These are phyloP conservation scores for Paulownia fortunei DNA, from an alignment of 257 asterid species.

Conservation along the genomic window DNA sequence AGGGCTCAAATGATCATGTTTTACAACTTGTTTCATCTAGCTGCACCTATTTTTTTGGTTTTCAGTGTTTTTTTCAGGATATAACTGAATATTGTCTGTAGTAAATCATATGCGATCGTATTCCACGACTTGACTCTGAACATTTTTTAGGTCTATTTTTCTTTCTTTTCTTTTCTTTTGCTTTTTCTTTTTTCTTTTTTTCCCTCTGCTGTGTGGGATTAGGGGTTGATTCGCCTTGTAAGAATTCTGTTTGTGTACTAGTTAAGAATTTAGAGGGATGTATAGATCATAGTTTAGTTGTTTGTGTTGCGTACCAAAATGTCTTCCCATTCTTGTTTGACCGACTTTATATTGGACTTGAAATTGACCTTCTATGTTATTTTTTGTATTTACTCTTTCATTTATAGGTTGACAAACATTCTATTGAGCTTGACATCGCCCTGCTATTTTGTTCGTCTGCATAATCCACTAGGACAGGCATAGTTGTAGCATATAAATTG, in stretches of 20 bases:
- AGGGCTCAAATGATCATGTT: conserved; percentile 12
- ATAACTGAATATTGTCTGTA: not conserved
- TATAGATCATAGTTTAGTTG: not conserved
- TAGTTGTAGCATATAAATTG: conserved; percentile 4
- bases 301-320: not conserved
- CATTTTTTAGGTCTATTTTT: not conserved
- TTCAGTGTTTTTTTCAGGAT: not conserved
- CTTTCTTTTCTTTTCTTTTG: not conserved
- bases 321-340: conserved; percentile 4
- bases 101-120: not conserved
- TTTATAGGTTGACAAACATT: conserved; percentile 17
- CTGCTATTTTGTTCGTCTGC: not conserved
- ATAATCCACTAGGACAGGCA: not conserved
- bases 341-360: not conserved
- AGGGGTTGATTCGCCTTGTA: not conserved
- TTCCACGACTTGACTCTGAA: not conserved
- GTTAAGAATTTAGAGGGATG: not conserved
- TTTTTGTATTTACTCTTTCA: not conserved
- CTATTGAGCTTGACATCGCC: conserved; percentile 1
- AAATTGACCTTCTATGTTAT: not conserved
- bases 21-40: conserved; percentile 7
- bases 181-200: not conserved
- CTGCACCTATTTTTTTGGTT: not conserved
- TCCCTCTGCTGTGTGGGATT: not conserved
- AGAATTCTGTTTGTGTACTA: not conserved